Percentiles rank a stretch among this genome's conserved stretches.
Conservation (phyloP, 768 basidiomycete genomes). For the Naganishia randhawae region DNA sequence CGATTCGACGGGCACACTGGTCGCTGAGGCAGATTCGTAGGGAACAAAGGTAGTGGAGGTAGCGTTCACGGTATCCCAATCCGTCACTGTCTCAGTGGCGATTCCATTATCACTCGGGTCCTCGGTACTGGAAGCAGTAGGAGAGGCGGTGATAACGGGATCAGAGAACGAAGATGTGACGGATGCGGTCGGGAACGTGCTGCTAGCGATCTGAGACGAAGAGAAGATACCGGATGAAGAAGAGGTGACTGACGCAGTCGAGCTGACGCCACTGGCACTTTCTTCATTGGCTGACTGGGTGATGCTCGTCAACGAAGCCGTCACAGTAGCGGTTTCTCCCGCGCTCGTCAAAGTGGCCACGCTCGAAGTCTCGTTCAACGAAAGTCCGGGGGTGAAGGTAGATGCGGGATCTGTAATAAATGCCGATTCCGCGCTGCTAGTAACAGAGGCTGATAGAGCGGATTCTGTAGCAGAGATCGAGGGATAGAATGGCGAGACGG, state of each 20-base stretch:
- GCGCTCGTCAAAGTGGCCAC: not conserved
- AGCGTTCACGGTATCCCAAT: conserved; percentile 38
- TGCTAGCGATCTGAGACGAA: not conserved
- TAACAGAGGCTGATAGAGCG: not conserved
- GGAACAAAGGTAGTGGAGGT: conserved; percentile 39
- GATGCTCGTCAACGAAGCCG: conserved; percentile 4
- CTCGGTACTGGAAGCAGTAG: conserved; percentile 11
- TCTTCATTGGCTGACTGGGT: conserved; percentile 20
- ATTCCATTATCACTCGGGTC: conserved; percentile 37
- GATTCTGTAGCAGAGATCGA: not conserved
- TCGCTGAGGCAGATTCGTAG: not conserved
- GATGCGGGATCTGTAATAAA: not conserved
- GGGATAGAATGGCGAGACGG: not conserved
- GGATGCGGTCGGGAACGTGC: not conserved
- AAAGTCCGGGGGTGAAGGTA: not conserved
- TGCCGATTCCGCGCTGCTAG: not conserved
- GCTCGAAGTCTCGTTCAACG: not conserved
- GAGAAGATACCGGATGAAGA: conserved; percentile 13
- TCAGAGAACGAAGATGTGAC: not conserved
- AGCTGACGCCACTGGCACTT: not conserved
- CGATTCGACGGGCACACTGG: no score
- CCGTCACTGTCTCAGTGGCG: conserved; percentile 38
- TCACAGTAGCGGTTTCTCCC: conserved; percentile 12
- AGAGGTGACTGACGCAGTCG: not conserved
- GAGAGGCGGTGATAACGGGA: not conserved